Conservation (phyloP, 441 rosid species). For the Euphorbia neoarborescens region DNA sequence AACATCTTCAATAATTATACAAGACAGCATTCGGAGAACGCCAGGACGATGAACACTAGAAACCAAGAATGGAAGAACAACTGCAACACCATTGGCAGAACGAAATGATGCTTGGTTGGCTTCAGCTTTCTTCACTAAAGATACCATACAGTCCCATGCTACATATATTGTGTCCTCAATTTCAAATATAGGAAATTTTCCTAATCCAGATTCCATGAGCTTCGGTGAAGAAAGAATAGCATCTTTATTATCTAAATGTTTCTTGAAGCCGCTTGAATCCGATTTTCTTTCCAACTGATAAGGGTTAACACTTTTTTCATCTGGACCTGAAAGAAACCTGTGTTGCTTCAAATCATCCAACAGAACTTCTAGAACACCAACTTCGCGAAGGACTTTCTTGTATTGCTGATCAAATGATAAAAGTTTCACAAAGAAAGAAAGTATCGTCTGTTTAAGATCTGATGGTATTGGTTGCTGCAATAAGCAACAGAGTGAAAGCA, state of each 20-base stretch:
- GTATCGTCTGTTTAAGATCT: constrained; percentile 83
- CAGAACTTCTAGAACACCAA: constrained; percentile 92
- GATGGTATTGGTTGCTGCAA: constrained; percentile 93
- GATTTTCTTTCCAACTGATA: constrained; percentile 57
- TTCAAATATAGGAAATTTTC: constrained; percentile 78
- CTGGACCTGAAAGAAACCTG: constrained; percentile 79
- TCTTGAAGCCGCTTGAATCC: constrained; percentile 77
- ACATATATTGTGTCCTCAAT: constrained; percentile 67
- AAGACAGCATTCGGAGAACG: constrained; percentile 81
- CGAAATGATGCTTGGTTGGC: constrained; percentile 86
- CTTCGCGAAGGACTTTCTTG: constrained; percentile 97
- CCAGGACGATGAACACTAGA: constrained; percentile 83
- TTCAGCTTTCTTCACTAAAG: constrained; percentile 95
- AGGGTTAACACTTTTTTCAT: constrained; percentile 39
- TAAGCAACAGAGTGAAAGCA: constrained; percentile 96
- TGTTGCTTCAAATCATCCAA: constrained; percentile 96
- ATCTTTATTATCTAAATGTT: constrained; percentile 75
- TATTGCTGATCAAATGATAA: constrained; percentile 97
- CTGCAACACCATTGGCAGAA: constrained; percentile 73
- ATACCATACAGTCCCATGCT: constrained; percentile 97
- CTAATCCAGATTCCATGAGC: constrained; percentile 75
- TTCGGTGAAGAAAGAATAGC: constrained; percentile 85
- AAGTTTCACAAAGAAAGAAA: constrained; percentile 91
- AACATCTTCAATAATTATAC: constrained; percentile 90
- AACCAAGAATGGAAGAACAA: constrained; percentile 85